Evolutionary conservation across 2,329 filamentous ascomycete species (phyloP), one percentile per base, ranked within the genome.

Genomic region (Scedosporium dehoogii): DNA sequence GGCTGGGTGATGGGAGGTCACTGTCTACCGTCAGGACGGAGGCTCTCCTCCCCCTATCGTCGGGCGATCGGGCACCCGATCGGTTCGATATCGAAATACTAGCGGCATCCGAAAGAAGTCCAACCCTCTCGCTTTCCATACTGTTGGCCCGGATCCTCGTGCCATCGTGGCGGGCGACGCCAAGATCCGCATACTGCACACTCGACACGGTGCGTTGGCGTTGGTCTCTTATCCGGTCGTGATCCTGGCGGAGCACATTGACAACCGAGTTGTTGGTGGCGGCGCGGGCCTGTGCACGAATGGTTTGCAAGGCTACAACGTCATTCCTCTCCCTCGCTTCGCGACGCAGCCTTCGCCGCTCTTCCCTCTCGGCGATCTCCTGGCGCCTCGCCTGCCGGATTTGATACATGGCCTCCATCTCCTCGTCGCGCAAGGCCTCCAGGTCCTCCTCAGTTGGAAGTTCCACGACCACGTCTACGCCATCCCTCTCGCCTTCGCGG

Each of bases 401-500:
- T 73, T 96, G 91, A 73, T 96, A 97, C 48, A 97, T 75, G 0
- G 90, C 85, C 65, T 94, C 90, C 94, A 97, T 97, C 73, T 97
- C 91, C 29, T 91, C 85, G 66, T 97, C 92, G 12, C 94, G 83
- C 61, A 91, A 78, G 1, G 77, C 75, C 72, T 96, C 91, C 66
- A 96, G 86, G 61, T 92, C 89, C 60, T 96, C 90, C 7, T 79
- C 82, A 0, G 88, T 91, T 0, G 92, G 92, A 67, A 90, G 85
- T 72, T 97, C 92, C 12, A 97, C 76, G 0, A 99, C 92, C 3
- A 90, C 84, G 69, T 99, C 94, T 68, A 99, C 91, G 6, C 94
- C 94, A 61, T 83, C 93, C 64, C 94, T 84, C 72, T 99, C 94
- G 59, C 94, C 94, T 73, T 96, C 94, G 4, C 92, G 84, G 6